Conservation (phyloP, 2,329 filamentous ascomycete species). For the Blastomyces percursus region DNA sequence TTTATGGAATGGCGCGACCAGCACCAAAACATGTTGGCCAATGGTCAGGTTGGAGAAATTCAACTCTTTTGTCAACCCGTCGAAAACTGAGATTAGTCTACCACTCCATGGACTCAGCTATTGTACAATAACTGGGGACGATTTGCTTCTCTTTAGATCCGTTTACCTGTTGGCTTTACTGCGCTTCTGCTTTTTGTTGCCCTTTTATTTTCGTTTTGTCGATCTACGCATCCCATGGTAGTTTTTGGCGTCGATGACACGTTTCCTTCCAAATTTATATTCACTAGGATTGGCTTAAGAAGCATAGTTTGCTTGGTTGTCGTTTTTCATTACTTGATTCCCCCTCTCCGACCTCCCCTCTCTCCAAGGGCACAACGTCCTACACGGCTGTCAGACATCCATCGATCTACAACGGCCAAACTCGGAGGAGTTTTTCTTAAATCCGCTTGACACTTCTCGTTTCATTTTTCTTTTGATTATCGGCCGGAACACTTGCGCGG, state of each 20-base stretch:
- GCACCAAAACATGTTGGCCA: conserved; percentile 47
- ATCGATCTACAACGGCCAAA: neutral
- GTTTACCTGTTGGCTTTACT: conserved; percentile 11
- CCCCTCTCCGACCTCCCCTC: neutral
- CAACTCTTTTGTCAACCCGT: conserved; percentile 67
- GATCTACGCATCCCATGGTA: conserved; percentile 15
- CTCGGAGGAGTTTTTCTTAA: neutral
- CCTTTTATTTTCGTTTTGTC: conserved; percentile 10
- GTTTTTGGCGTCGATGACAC: conserved; percentile 18
- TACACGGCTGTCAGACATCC: neutral
- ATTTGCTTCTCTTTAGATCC: neutral
- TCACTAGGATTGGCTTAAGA: conserved; percentile 22
- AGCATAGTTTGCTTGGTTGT: conserved; percentile 11
- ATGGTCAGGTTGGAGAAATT: conserved; percentile 74
- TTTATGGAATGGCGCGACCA: conserved; percentile 90
- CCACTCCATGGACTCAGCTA: neutral
- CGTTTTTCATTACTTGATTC: conserved; percentile 8
- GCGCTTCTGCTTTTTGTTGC: conserved; percentile 9
- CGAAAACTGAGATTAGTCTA: conserved; percentile 3
- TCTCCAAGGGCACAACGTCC: neutral
- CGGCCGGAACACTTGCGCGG: neutral
- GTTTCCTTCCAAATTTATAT: conserved; percentile 15
- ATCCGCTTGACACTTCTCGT: neutral
- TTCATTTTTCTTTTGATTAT: neutral
- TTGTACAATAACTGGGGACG: neutral